Percentiles rank a stretch among this genome's conserved stretches.
Conservation (phyloP, 345 rosid genomes). For the Boechera retrofracta region DNA sequence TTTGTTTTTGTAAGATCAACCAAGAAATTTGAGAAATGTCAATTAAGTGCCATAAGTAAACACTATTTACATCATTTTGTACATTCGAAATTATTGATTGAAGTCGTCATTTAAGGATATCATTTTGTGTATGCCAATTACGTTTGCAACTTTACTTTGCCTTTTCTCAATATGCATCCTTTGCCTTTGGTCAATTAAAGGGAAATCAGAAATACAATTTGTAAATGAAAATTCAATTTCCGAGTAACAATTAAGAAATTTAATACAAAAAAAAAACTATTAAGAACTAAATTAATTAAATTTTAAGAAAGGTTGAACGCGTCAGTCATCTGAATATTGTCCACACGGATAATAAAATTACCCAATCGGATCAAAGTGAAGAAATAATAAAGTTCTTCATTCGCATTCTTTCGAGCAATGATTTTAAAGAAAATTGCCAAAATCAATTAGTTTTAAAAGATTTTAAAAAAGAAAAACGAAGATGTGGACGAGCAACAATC, state of each 20-base stretch:
- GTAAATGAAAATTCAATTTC: too few species aligned
- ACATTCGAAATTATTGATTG: not conserved
- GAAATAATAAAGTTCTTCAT: conserved; percentile 35
- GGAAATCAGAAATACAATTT: too few species aligned
- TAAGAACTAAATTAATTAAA: too few species aligned
- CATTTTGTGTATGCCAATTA: not conserved
- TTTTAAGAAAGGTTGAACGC: not conserved
- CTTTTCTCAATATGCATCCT: not conserved
- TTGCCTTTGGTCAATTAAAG: not conserved
- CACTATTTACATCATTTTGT: not conserved
- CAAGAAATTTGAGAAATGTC: not conserved
- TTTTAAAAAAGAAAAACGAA: not conserved
- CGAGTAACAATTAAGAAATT: too few species aligned
- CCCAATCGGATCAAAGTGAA: conserved; percentile 48
- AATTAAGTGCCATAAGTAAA: not conserved
- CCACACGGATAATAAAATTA: conserved; percentile 26
- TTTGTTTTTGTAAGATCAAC: too few species aligned
- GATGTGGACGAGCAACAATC: conserved; percentile 48
- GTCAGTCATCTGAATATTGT: conserved; percentile 27
- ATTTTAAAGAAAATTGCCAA: not conserved
- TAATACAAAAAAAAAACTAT: too few species aligned
- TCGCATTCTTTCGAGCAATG: not conserved
- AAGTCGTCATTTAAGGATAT: not conserved
- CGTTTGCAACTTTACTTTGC: not conserved
- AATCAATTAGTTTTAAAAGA: too few species aligned